Conservation (phyloP, 2,329 filamentous ascomycete genomes). For the Pezicula radicicola region DNA sequence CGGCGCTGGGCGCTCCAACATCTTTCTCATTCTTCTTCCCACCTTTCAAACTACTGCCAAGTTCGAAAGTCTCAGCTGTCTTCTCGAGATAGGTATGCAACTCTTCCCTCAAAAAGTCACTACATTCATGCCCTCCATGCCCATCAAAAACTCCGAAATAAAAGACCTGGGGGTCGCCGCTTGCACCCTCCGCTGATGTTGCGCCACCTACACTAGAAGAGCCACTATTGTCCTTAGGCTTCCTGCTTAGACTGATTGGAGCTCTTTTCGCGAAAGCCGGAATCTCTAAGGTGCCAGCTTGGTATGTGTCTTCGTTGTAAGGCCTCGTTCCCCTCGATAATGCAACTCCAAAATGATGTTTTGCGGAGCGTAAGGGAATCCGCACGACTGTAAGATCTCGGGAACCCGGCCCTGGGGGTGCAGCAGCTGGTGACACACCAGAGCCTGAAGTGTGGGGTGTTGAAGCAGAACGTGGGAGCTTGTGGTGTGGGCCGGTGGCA, state of each 20-base stretch:
- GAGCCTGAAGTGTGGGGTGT: slow-evolving; percentile 65
- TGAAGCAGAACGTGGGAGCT: slow-evolving; percentile 81
- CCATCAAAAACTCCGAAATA: slow-evolving; percentile 98
- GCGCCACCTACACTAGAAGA: slow-evolving; percentile 44
- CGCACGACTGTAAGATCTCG: slow-evolving; percentile 90
- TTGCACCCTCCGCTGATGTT: slow-evolving; percentile 70
- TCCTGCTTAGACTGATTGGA: slow-evolving; percentile 55
- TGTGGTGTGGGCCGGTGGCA: slow-evolving; percentile 67
- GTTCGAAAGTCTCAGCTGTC: slow-evolving; percentile 70
- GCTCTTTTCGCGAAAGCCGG: slow-evolving; percentile 87
- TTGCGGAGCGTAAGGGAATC: slow-evolving; percentile 88
- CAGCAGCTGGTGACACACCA: slow-evolving; percentile 52
- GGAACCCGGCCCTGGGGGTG: slow-evolving; percentile 56
- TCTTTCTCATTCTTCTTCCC: slow-evolving; percentile 23
- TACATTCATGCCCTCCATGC: slow-evolving; percentile 87
- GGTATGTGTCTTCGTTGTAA: slow-evolving; percentile 92
- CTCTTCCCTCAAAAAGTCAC: slow-evolving; percentile 78
- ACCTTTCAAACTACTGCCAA: slow-evolving; percentile 69
- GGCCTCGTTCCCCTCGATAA: slow-evolving; percentile 77
- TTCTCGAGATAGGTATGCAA: slow-evolving; percentile 88
- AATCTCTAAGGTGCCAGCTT: slow-evolving; percentile 89
- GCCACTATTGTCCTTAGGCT: slow-evolving; percentile 2
- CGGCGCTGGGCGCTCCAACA: slow-evolving; percentile 19
- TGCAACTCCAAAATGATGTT: slow-evolving; percentile 88
- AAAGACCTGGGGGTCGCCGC: slow-evolving; percentile 92